Evolutionary conservation across 345 rosid species (phyloP).

Genomic region (Arabidopsis thaliana): TAIR10.1 NC_003076.8:4110001-4110500

Average conservation of each 20-base stretch:
- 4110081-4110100: not conserved
- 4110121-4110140: conserved; percentile 7
- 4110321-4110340: not conserved
- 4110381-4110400: conserved; percentile 10
- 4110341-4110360: not conserved
- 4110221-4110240: not conserved
- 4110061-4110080: not conserved
- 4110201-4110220: not conserved
- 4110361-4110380: not conserved
- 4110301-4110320: not conserved
- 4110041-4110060: not conserved
- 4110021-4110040: not conserved
- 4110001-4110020: conserved; percentile 25
- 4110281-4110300: not conserved
- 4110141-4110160: not conserved
- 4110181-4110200: not conserved
- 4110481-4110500: conserved; percentile 97
- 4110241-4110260: too few species aligned
- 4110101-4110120: too few species aligned
- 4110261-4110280: not conserved
- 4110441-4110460: conserved; percentile 69
- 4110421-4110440: conserved; percentile 9
- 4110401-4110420: not conserved
- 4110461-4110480: conserved; percentile 83
- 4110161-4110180: not conserved